These are phyloP conservation scores for Geotrichum australiense DNA, from an alignment of 1,139 yeast species.

Conservation along the genomic window DNA sequence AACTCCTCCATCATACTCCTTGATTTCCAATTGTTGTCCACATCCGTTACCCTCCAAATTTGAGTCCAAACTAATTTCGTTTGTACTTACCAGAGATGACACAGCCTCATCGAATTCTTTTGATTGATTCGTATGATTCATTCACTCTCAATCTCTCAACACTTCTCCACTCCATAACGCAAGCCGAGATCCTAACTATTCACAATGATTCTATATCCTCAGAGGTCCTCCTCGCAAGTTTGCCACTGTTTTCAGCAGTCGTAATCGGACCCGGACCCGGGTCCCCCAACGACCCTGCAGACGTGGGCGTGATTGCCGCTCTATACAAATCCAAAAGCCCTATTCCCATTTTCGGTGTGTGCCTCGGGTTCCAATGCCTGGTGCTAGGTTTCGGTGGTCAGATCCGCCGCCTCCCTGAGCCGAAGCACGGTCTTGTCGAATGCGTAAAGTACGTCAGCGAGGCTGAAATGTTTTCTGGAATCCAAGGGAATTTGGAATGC, in stretches of 20 bases:
- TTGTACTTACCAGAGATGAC: too few relatives aligned
- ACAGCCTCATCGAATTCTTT: conserved; percentile 42
- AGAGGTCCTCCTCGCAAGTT: conserved; percentile 36
- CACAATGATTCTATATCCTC: conserved; percentile 63
- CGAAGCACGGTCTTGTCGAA: conserved; percentile 85
- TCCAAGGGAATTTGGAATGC: conserved; percentile 46
- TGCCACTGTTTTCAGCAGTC: conserved; percentile 59
- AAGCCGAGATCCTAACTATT: conserved; percentile 54
- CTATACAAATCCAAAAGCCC: conserved; percentile 36
- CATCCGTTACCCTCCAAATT: too few relatives aligned
- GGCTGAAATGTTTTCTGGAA: conserved; percentile 38
- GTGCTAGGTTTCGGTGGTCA: conserved; percentile 59
- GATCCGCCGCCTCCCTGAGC: conserved; percentile 47
- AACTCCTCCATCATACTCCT: too few relatives aligned
- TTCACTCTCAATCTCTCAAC: conserved; percentile 77
- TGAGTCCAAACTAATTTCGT: too few relatives aligned
- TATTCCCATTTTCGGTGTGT: conserved; percentile 81
- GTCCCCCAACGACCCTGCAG: conserved; percentile 56
- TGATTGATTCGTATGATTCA: conserved; percentile 91
- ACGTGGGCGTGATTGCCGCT: conserved; percentile 69
- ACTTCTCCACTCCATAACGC: conserved; percentile 51
- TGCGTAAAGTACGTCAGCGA: conserved; percentile 36
- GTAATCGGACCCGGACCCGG: conserved; percentile 99
- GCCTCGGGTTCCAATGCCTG: conserved; percentile 86
- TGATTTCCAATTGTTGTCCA: too few relatives aligned